Percentiles rank a stretch among this genome's conserved stretches.
These are phyloP conservation scores for Clausena lansium DNA, from an alignment of 345 rosid genomes.

Conservation along the genomic window DNA sequence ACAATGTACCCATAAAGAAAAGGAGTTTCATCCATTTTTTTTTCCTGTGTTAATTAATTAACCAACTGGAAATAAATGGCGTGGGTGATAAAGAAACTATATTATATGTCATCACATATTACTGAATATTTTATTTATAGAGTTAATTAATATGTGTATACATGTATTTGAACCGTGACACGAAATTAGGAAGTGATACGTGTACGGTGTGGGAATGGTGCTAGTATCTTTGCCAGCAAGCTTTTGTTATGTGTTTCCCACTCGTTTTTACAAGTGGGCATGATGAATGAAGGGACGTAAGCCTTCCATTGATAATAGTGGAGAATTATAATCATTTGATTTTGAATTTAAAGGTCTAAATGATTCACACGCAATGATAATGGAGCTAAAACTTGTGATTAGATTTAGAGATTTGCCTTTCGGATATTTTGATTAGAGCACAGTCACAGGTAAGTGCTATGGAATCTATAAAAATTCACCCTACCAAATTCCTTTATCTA, in stretches of 20 bases:
- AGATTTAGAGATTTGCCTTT: not conserved
- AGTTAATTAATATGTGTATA: not conserved
- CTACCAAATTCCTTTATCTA: not conserved
- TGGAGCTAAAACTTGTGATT: not conserved
- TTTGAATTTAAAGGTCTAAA: not conserved
- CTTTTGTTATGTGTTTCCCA: not conserved
- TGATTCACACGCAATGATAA: not conserved
- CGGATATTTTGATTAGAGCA: too few species aligned
- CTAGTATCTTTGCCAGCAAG: not conserved
- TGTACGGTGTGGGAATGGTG: conserved; percentile 12
- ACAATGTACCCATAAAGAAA: conserved; percentile 22
- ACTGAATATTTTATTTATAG: not conserved
- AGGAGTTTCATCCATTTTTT: conserved; percentile 11
- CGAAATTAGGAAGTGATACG: not conserved
- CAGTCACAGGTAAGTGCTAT: too few species aligned
- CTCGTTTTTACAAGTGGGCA: conserved; percentile 3
- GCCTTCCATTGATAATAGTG: not conserved
- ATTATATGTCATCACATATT: not conserved
- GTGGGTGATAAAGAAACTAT: not conserved
- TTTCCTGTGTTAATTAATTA: not conserved
- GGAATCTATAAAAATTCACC: not conserved
- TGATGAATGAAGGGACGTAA: not conserved
- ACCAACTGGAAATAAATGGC: not conserved
- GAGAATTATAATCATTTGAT: not conserved
- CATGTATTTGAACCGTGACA: not conserved